Evolutionary conservation across 2,329 filamentous ascomycete species (phyloP), one percentile per base, ranked within the genome.

Genomic region (Colletotrichum sp.): DNA sequence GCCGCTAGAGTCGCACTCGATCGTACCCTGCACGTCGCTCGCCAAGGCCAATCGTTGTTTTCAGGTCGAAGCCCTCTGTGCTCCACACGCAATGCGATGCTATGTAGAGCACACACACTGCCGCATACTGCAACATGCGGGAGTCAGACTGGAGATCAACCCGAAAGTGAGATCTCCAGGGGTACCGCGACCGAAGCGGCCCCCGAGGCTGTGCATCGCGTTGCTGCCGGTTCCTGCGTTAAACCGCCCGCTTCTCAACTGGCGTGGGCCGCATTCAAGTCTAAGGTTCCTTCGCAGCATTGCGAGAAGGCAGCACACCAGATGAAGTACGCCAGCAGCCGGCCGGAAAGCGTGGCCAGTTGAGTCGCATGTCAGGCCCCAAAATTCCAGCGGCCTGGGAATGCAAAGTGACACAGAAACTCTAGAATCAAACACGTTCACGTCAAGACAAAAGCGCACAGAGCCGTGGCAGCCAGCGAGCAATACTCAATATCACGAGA

Each of bases 21-120:
- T 64, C 48, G 63, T 68, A 63, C 66, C 12, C 26, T 48, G 38
- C 43, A 32, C 21, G 26, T 63, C 34, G 63, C 30, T 66, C 55
- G 74, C 72, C 72, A 76, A 76, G 74, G 21, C 71, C 24, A 48
- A 16, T 74, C 60, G 74, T 63, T 48, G 72, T 75, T 76, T 76
- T 75, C 74, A 76, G 74, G 74, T 76, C 72, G 67, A 70, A 34
- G 24, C 38, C 38, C 43, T 34, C 52, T 18, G 26, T 36, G 57
- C 57, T 34, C 70, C 48, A 71, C 63, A 55, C 36, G 36, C 36
- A 67, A 71, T 38, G 74, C 57, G 28, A 75, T 75, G 67, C 34
- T 32, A 58, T 55, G 74, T 61, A 60, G 61, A 63, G 72, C 58
- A 76, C 64, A 61, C 15, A 58, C 74, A 38, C 30, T 58, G 24